A percentile compares a stretch with the other conserved stretches of the same genome.
Evolutionary conservation across 225 moss, liverwort and hornwort genomes (phyloP).

Genomic region (Climacium dendroides): DNA sequence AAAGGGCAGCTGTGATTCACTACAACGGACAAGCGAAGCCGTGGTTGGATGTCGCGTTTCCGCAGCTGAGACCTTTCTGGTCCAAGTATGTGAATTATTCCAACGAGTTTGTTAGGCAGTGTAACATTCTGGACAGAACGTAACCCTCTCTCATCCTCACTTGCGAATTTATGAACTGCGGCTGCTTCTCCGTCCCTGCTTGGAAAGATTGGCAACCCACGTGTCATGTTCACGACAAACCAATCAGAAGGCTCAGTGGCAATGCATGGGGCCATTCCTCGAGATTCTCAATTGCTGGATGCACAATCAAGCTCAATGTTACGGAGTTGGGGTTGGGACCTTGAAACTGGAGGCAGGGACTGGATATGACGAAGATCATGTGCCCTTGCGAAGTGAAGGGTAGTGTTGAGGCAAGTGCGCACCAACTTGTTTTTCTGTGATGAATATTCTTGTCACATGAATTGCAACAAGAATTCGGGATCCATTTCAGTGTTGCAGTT

Average conservation of each 20-base stretch:
- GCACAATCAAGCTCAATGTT: background rate
- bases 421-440: background rate
- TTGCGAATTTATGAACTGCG: background rate
- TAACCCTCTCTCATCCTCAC: background rate
- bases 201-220: background rate
- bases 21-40: slow-evolving; percentile 98
- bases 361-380: background rate
- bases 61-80: slow-evolving; percentile 84
- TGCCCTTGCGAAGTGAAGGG: background rate
- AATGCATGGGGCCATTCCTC: background rate
- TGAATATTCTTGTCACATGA: slow-evolving; percentile 24
- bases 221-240: background rate
- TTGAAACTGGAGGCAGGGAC: background rate
- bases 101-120: slow-evolving; percentile 88
- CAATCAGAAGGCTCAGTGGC: background rate
- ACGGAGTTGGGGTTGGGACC: background rate
- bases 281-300: background rate
- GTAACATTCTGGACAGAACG: slow-evolving; percentile 81
- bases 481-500: background rate
- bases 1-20: slow-evolving; percentile 76
- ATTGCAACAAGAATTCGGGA: slow-evolving; percentile 4
- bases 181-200: background rate
- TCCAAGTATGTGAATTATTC: slow-evolving; percentile 88
- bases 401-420: background rate
- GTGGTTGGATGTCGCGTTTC: slow-evolving; percentile 92